These are phyloP conservation scores for Massarina eburnea DNA, from an alignment of 2,329 filamentous ascomycete genomes.

Conservation along the genomic window DNA sequence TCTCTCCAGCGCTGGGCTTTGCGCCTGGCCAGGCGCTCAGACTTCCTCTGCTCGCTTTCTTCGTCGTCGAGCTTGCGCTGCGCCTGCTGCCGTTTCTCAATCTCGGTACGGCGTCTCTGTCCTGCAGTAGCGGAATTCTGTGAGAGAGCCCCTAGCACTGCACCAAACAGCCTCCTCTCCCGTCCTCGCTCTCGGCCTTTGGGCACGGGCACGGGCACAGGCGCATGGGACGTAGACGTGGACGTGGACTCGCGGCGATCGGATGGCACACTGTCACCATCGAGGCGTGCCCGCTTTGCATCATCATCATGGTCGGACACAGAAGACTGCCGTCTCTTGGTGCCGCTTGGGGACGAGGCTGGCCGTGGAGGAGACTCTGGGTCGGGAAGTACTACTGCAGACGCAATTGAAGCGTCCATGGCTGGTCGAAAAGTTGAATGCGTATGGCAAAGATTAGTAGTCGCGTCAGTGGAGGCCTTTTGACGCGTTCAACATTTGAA, in stretches of 20 bases:
- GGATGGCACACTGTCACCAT: slow-evolving; percentile 28
- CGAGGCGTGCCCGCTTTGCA: slow-evolving; percentile 56
- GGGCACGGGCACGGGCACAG: slow-evolving; percentile 46
- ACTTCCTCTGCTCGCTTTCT: slow-evolving; percentile 68
- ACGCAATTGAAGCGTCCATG: slow-evolving; percentile 52
- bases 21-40: slow-evolving; percentile 66
- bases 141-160: slow-evolving; percentile 74
- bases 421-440: neutral
- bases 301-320: slow-evolving; percentile 50
- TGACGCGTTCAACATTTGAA: neutral
- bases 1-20: slow-evolving; percentile 64
- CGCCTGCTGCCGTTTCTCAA: slow-evolving; percentile 79
- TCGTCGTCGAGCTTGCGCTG: slow-evolving; percentile 72
- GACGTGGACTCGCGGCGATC: slow-evolving; percentile 21
- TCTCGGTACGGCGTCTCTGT: slow-evolving; percentile 72
- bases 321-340: slow-evolving; percentile 60
- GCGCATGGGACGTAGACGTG: slow-evolving; percentile 15
- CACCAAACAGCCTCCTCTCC: slow-evolving; percentile 83
- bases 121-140: slow-evolving; percentile 65
- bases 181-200: slow-evolving; percentile 75
- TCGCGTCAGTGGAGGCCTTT: neutral
- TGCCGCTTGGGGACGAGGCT: slow-evolving; percentile 28
- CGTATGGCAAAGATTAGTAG: neutral
- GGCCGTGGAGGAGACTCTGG: slow-evolving; percentile 34
- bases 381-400: slow-evolving; percentile 57